Evolutionary conservation across 352 stramenopile species (phyloP).

Genomic region (Phytophthora boehmeriae): DNA sequence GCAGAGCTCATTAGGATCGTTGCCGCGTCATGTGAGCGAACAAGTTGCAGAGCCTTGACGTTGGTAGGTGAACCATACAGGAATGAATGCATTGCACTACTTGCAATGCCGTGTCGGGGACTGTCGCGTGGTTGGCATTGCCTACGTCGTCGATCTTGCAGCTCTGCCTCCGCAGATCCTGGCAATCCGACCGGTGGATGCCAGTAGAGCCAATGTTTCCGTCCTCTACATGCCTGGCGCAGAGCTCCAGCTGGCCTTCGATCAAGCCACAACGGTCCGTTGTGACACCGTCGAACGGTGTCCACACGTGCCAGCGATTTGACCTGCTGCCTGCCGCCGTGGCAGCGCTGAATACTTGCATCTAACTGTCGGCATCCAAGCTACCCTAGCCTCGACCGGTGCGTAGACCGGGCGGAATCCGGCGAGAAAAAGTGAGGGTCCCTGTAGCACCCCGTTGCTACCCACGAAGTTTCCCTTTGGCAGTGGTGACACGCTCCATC

Average conservation of each 20-base stretch:
- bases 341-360: not conserved
- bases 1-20: too few relatives aligned
- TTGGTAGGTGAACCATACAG: too few relatives aligned
- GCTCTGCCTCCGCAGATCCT: not conserved
- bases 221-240: not conserved
- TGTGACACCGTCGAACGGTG: too few relatives aligned
- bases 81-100: too few relatives aligned
- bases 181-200: not conserved
- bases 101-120: too few relatives aligned
- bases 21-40: too few relatives aligned
- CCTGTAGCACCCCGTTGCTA: not conserved
- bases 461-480: not conserved
- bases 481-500: not conserved
- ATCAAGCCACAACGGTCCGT: not conserved
- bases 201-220: too few relatives aligned
- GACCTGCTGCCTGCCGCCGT: not conserved
- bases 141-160: too few relatives aligned
- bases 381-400: not conserved
- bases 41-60: too few relatives aligned
- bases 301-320: not conserved
- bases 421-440: not conserved
- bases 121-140: too few relatives aligned
- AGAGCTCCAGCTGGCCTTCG: not conserved
- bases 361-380: too few relatives aligned
- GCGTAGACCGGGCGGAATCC: not conserved